Evolutionary conservation across 352 stramenopile genomes (phyloP), one percentile per base, ranked within the genome.

Genomic region (Lagenidium giganteum): DNA sequence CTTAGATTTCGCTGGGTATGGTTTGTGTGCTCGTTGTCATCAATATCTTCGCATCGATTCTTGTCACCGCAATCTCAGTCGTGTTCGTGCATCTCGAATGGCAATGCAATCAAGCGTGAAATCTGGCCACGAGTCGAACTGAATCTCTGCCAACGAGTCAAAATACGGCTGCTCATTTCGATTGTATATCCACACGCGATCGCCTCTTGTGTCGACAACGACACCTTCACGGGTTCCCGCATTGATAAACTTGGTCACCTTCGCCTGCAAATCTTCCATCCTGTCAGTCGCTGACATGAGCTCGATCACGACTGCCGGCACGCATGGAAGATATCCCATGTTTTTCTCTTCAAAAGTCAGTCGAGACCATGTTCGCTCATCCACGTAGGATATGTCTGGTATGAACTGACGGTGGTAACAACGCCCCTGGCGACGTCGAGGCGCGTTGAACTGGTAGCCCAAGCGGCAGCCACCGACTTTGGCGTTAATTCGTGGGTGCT

Each of bases 91-190:
- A 27, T 57, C 27, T 4, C 34, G 40, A 23, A 58, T 58, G 18
- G 42, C 50, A 6, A 51, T 20, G 38, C 54, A 66, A 27, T 70
- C 54, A 1, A 66, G 40, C 8, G 42, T 59, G 21, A 70, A 66
- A 5, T 26, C 60, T 48, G 59, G 49, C 59, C 50, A 69, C 35
- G 30, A 48, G 29, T 61, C 50, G 24, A 70, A 65, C 31, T 63
- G 39, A 21, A 70, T 61, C n/a, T 21, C n/a, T 7, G 25, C 54
- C 29, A 69, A 36, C n/a, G 21, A 0, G 2, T 43, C 42, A 31
- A 59, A 58, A 16, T 35, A 54, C 16, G 45, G 54, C 13, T 35
- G 32, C 31, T 54, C 4, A 9, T 28, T 30, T 47, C 32, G 48
- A 35, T 70, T 61, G 44, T 50, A 47, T 30, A 70, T 59, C 46